phyloP scores from a whole-genome alignment of 1,284 basidiomycete genomes.

The Mixia osmundae region DNA sequence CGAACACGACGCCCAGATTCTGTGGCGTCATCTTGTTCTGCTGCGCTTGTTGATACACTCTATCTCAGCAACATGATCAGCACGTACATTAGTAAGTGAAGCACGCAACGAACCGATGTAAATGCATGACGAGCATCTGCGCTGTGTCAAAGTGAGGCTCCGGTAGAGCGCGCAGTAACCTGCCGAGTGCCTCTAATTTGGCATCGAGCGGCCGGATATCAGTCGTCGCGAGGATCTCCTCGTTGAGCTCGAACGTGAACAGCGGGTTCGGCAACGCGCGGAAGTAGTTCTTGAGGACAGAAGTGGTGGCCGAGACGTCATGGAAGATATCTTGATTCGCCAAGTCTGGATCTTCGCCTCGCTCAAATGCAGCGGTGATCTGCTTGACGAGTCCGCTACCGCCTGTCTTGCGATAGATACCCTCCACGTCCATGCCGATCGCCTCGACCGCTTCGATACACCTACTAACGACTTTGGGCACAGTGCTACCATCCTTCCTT shows the following conservation, averaged over 20 bases:
- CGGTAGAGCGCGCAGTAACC: slow-evolving; percentile 56
- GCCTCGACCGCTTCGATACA: slow-evolving; percentile 80
- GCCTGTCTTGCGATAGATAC: slow-evolving; percentile 32
- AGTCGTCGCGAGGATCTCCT: slow-evolving; percentile 58
- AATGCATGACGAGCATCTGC: slow-evolving; percentile 57
- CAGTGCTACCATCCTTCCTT: slow-evolving; percentile 22
- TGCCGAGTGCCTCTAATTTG: slow-evolving; percentile 39
- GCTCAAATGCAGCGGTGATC: slow-evolving; percentile 86
- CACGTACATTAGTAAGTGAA: background rate
- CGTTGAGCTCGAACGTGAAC: slow-evolving; percentile 72
- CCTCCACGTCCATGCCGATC: slow-evolving; percentile 33
- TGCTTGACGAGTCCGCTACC: slow-evolving; percentile 75
- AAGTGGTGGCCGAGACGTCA: slow-evolving; percentile 89
- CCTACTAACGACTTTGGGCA: slow-evolving; percentile 81
- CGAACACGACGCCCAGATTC: slow-evolving; percentile 86
- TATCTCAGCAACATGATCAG: slow-evolving; percentile 18
- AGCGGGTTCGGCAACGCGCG: slow-evolving; percentile 70
- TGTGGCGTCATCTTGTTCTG: slow-evolving; percentile 82
- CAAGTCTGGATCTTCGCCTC: slow-evolving; percentile 83
- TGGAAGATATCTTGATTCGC: slow-evolving; percentile 72
- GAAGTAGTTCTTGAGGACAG: slow-evolving; percentile 93
- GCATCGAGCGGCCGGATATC: slow-evolving; percentile 32
- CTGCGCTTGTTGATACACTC: slow-evolving; percentile 42
- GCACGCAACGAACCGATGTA: slow-evolving; percentile 37
- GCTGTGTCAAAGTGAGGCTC: slow-evolving; percentile 69